These are phyloP conservation scores for Enteropsectra breve DNA, from an alignment of 371 early-diverging fungal genomes.

Conservation along the genomic window DNA sequence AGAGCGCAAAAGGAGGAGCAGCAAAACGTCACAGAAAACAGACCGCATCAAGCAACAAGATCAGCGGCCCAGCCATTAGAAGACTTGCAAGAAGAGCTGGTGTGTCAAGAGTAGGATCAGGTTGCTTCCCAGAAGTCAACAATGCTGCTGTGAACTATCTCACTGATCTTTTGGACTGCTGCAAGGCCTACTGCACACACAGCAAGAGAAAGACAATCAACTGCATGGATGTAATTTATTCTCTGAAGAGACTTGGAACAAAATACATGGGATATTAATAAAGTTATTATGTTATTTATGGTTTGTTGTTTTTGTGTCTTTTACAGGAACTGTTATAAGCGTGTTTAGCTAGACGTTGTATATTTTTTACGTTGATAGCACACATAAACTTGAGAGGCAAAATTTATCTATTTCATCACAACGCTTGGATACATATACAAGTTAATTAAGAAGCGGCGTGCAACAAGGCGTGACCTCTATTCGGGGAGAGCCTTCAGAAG, in stretches of 20 bases:
- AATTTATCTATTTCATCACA: too few relatives aligned
- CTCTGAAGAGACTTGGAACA: conserved; percentile 90
- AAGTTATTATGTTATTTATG: background rate
- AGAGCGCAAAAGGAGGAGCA: conserved; percentile 90
- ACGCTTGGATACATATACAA: too few relatives aligned
- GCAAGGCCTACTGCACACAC: conserved; percentile 95
- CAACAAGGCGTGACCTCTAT: too few relatives aligned
- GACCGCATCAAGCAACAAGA: conserved; percentile 63
- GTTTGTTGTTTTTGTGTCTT: too few relatives aligned
- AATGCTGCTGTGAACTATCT: conserved; percentile 87
- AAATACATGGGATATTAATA: conserved; percentile 62
- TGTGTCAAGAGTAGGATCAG: conserved; percentile 97
- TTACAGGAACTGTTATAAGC: too few relatives aligned
- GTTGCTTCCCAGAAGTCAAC: conserved; percentile 95
- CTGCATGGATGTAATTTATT: conserved; percentile 78
- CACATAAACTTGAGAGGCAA: too few relatives aligned
- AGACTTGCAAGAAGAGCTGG: conserved; percentile 99
- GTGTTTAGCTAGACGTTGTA: too few relatives aligned
- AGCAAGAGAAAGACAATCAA: conserved; percentile 99
- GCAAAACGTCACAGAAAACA: conserved; percentile 88
- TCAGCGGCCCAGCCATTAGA: conserved; percentile 98
- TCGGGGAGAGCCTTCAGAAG: too few relatives aligned
- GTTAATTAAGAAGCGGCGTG: too few relatives aligned
- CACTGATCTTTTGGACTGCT: conserved; percentile 87
- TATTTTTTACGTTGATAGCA: too few relatives aligned